Evolutionary conservation across 2,329 filamentous ascomycete species (phyloP).

Genomic region (Colletotrichum incanum): DNA sequence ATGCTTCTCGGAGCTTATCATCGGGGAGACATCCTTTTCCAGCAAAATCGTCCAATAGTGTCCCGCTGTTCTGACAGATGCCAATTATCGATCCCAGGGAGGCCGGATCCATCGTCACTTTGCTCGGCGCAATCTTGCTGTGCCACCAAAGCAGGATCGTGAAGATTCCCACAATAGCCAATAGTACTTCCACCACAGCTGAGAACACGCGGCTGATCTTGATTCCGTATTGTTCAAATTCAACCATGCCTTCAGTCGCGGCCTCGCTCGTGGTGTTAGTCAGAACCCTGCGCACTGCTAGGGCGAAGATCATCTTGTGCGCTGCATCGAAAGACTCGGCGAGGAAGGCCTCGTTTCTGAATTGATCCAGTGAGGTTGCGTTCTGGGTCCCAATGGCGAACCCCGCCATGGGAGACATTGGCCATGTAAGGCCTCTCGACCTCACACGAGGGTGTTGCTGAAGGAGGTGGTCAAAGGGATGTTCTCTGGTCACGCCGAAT

Average conservation of each 20-base stretch:
- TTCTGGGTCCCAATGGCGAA: conserved; percentile 50
- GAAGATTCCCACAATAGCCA: conserved; percentile 41
- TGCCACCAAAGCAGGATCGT: conserved; percentile 8
- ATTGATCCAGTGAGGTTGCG: no score
- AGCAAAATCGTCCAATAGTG: conserved; percentile 31
- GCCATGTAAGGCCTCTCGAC: conserved; percentile 45
- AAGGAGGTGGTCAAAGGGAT: conserved; percentile 45
- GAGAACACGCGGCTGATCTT: conserved; percentile 54
- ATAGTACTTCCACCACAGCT: conserved; percentile 48
- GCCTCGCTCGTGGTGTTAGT: background rate
- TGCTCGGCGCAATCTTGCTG: conserved; percentile 37
- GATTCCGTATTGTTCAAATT: conserved; percentile 48
- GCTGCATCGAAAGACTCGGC: no score
- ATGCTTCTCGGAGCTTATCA: conserved; percentile 10
- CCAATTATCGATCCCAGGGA: conserved; percentile 48
- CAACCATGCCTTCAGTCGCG: conserved; percentile 7
- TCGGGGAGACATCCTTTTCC: conserved; percentile 32
- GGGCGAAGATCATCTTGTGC: conserved; percentile 53
- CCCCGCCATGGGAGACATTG: conserved; percentile 53
- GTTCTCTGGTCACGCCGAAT: conserved; percentile 44
- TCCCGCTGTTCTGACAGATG: conserved; percentile 38
- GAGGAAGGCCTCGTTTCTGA: no score
- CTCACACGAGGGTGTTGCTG: conserved; percentile 48
- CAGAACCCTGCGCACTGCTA: conserved; percentile 43
- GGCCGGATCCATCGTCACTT: conserved; percentile 48